These are phyloP conservation scores for Cyclotella cryptica DNA, from an alignment of 108 stramenopile genomes.

Conservation along the genomic window DNA sequence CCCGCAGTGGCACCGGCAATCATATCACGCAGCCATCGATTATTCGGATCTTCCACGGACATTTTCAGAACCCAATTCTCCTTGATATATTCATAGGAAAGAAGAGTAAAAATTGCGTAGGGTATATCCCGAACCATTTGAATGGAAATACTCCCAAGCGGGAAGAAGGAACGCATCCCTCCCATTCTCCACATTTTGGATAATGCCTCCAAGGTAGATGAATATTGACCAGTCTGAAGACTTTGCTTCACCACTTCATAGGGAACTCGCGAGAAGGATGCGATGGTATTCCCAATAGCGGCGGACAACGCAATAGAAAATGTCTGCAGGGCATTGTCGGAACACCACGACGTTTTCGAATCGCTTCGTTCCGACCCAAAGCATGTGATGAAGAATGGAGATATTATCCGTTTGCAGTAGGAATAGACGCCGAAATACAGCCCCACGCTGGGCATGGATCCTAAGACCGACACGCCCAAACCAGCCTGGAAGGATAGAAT, in stretches of 20 bases:
- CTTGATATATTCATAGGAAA: constrained; percentile 92
- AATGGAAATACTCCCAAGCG: constrained; percentile 82
- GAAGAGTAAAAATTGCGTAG: constrained; percentile 93
- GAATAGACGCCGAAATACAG: constrained; percentile 92
- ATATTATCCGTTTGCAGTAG: constrained; percentile 74
- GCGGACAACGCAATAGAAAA: constrained; percentile 82
- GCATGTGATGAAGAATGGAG: constrained; percentile 30
- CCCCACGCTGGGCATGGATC: constrained; percentile 88
- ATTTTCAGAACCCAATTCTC: constrained; percentile 51
- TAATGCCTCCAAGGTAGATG: constrained; percentile 71
- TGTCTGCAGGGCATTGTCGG: constrained; percentile 43
- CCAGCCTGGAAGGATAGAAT: constrained; percentile 56
- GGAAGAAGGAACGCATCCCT: constrained; percentile 83
- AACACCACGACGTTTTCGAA: constrained; percentile 9
- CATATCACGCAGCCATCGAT: constrained; percentile 71
- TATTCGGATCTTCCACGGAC: constrained; percentile 35
- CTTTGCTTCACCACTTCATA: constrained; percentile 97
- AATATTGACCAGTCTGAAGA: constrained; percentile 89
- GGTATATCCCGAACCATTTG: constrained; percentile 97
- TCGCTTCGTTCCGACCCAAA: constrained; percentile 36
- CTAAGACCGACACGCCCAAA: constrained; percentile 80
- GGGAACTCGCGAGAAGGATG: constrained; percentile 92
- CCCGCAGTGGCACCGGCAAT: constrained; percentile 91
- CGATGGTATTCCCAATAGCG: constrained; percentile 90
- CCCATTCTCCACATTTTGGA: constrained; percentile 61